Base-by-base conservation (phyloP, 2,329 filamentous ascomycete species). In the Geosmithia flava region DNA sequence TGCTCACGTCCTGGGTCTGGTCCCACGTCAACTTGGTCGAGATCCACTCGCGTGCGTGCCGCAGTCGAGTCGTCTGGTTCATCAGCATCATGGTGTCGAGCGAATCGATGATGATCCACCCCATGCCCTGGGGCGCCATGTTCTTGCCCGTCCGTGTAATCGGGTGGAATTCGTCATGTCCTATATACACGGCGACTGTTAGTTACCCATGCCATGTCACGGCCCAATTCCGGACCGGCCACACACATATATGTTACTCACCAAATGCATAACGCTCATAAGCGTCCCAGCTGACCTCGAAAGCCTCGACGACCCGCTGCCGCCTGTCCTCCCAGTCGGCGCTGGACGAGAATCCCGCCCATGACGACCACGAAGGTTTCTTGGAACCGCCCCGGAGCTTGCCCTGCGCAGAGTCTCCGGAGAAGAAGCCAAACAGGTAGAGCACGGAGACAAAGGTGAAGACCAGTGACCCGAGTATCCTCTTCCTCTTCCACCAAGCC, bases 101-200 rank as follows among this genome's bases (percentile, higher is more conserved):
- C 13, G 91, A 82, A 68, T 98, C 93, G 49, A 98, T 84, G 52
- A 98, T 96, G 59, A 97, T 97, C 93, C 94, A 98, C 29, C 93
- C 93, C 66, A 98, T 75, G 23, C 91, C 93, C 52, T 87, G 81
- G 3, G 84, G 76, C 7, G 88, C 82, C 91, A 98, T 97, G 57
- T 93, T 81, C 47, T 73, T 74, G 46, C 88, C 87, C 17, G 69
- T 80, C 62, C 93, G 93, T 6, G 85, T 81, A 27, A 91, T 68
- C 1, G 93, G 93, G 56, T 87, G 81, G 62, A 86, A 98, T 64
- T 93, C 83, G 62, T 98, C 93, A 57, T 83, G 83, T 33, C 88
- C 81, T 85, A 33, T 8, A 47, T 50, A 46, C 55, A 51, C 13
- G 47, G 54, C 7, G 42, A 27, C 42, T 27, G 30, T 19, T 37